Percentiles rank a stretch among this genome's conserved stretches.
Conservation (phyloP, 202 grass and related monocot species). For the Carex sylvatica region DNA sequence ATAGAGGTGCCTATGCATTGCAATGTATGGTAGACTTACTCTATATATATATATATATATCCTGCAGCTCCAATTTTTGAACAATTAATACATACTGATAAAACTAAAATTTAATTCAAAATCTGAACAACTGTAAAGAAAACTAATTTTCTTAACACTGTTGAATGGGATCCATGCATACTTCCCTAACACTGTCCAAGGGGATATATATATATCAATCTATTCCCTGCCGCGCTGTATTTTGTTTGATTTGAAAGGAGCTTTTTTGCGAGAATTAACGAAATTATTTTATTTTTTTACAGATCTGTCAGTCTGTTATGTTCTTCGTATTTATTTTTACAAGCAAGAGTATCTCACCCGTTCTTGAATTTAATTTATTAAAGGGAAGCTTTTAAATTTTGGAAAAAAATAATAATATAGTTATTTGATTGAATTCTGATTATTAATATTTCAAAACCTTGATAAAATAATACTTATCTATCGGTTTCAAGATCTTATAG, state of each 20-base stretch:
- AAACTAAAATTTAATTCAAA: neutral
- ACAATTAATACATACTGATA: neutral
- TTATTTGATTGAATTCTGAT: too few species aligned
- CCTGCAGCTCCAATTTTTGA: neutral
- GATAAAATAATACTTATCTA: too few species aligned
- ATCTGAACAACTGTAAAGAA: neutral
- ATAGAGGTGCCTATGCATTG: too few species aligned
- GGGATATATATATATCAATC: neutral
- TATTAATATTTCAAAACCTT: too few species aligned
- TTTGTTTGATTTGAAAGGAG: neutral
- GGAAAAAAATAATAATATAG: too few species aligned
- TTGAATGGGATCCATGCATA: neutral
- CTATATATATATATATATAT: too few species aligned
- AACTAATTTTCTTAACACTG: neutral
- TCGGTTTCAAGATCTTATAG: too few species aligned
- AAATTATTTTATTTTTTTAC: neutral
- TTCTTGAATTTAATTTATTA: neutral
- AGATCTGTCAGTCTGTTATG: too few species aligned
- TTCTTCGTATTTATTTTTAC: neutral
- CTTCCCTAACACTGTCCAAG: neutral
- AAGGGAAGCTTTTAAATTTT: too few species aligned
- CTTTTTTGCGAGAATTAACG: neutral
- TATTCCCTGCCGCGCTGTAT: constrained; percentile 4
- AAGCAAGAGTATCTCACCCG: neutral
- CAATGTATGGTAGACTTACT: too few species aligned